These are phyloP conservation scores for Stagonosporopsis cucurbitacearum DNA, from an alignment of 2,329 filamentous ascomycete genomes.

Conservation along the genomic window DNA sequence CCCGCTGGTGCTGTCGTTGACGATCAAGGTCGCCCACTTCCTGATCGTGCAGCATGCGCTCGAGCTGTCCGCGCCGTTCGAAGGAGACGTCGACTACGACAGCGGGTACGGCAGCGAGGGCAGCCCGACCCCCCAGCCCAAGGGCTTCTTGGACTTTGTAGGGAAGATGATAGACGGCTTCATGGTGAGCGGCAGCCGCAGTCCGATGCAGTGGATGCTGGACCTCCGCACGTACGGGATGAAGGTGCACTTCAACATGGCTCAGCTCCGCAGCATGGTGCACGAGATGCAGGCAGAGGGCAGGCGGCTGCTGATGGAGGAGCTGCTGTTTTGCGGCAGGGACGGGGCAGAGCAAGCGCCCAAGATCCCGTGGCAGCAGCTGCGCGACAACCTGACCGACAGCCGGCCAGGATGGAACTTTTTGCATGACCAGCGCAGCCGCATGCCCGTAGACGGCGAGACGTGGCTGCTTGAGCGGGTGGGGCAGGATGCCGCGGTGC, in stretches of 20 bases:
- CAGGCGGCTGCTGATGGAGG: neutral
- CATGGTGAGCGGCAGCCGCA: no score
- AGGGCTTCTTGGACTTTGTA: no score
- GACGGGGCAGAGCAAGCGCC: neutral
- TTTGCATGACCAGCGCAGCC: constrained; percentile 18
- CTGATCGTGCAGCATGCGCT: constrained; percentile 26
- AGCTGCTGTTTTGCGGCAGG: constrained; percentile 6
- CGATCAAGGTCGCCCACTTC: constrained; percentile 22
- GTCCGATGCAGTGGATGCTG: no score
- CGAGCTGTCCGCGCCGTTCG: neutral
- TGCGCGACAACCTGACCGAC: constrained; percentile 16
- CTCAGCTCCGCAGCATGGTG: constrained; percentile 15
- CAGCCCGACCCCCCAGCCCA: neutral
- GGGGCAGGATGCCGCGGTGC: neutral
- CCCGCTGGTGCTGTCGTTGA: constrained; percentile 22
- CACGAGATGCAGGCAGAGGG: constrained; percentile 4
- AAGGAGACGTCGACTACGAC: constrained; percentile 2
- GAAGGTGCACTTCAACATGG: neutral
- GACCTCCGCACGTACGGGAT: no score
- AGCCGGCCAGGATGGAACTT: constrained; percentile 17
- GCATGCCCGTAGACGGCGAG: constrained; percentile 6
- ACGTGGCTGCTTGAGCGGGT: constrained; percentile 2
- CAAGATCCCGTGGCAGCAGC: constrained; percentile 2
- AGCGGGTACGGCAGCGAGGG: constrained; percentile 19
- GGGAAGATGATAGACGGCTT: no score